A percentile compares a stretch with the other conserved stretches of the same genome.
These are phyloP conservation scores for Craspedostauros australis DNA, from an alignment of 108 stramenopile species.

Conservation along the genomic window DNA sequence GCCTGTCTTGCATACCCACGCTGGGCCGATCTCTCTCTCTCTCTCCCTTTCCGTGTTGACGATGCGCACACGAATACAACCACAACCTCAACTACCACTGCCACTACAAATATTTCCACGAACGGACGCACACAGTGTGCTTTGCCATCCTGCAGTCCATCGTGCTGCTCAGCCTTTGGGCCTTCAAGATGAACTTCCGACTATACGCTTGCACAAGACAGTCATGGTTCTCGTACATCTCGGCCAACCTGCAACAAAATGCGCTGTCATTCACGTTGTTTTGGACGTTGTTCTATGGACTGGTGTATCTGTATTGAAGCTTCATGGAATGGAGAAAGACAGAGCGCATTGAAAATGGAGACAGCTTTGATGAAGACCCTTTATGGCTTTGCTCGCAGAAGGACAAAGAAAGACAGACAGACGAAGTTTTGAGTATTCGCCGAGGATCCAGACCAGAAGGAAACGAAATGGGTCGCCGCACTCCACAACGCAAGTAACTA, in stretches of 20 bases:
- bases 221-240: conserved; percentile 51
- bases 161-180: conserved; percentile 44
- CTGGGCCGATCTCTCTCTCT: neutral
- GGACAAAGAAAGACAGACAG: too few species aligned
- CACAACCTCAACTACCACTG: neutral
- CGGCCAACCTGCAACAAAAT: conserved; percentile 68
- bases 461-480: too few species aligned
- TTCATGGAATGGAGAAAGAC: neutral
- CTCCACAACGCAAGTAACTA: too few species aligned
- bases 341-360: neutral
- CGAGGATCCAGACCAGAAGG: too few species aligned
- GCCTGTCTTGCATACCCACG: neutral
- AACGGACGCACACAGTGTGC: conserved; percentile 46
- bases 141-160: conserved; percentile 55
- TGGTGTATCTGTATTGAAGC: conserved; percentile 74
- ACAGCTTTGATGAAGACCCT: neutral
- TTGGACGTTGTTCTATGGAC: conserved; percentile 85
- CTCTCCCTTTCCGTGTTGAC: neutral
- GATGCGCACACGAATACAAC: neutral
- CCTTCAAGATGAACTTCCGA: conserved; percentile 67
- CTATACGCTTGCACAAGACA: conserved; percentile 56
- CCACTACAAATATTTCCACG: too few species aligned
- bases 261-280: conserved; percentile 79
- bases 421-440: too few species aligned
- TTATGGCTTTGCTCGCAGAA: too few species aligned